Conservation (phyloP, 176 grass and related monocot species). For the Elymus sibiricus region DNA sequence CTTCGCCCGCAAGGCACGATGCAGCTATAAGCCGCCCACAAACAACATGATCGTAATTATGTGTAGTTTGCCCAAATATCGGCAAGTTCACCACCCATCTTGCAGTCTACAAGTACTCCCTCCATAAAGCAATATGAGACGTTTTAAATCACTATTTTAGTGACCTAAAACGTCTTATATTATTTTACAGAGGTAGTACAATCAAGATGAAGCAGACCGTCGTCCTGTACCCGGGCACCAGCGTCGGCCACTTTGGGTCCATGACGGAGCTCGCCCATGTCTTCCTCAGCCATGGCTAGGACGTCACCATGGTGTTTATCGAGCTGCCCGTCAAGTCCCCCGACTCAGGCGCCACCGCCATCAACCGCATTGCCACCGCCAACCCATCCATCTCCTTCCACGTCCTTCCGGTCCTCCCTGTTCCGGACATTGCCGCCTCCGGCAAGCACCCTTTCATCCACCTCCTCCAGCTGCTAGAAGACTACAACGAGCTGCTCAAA, state of each 20-base stretch:
- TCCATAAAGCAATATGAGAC: no score
- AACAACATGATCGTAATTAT: neutral
- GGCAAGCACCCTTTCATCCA: conserved; percentile 9
- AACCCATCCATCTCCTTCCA: conserved; percentile 25
- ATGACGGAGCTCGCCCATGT: conserved; percentile 18
- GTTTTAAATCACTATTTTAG: no score
- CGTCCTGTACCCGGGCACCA: conserved; percentile 13
- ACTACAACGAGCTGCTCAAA: conserved; percentile 20
- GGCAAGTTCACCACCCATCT: neutral
- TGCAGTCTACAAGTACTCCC: no score
- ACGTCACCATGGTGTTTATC: conserved; percentile 17
- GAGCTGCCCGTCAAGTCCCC: conserved; percentile 7
- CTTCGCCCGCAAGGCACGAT: neutral
- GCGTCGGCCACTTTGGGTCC: conserved; percentile 7
- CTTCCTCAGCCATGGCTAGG: conserved; percentile 3
- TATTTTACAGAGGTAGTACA: no score
- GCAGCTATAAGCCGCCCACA: neutral
- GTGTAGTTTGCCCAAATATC: neutral
- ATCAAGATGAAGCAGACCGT: conserved; percentile 24
- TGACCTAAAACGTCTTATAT: no score
- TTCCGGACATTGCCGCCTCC: neutral
- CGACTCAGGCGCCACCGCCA: neutral
- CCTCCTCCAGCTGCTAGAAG: neutral
- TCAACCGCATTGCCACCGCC: conserved; percentile 1
- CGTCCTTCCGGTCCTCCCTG: neutral